Percentiles rank a stretch among this genome's conserved stretches.
phyloP scores from a whole-genome alignment of 768 basidiomycete species.

The Chalciporus sphaerocephalus region DNA sequence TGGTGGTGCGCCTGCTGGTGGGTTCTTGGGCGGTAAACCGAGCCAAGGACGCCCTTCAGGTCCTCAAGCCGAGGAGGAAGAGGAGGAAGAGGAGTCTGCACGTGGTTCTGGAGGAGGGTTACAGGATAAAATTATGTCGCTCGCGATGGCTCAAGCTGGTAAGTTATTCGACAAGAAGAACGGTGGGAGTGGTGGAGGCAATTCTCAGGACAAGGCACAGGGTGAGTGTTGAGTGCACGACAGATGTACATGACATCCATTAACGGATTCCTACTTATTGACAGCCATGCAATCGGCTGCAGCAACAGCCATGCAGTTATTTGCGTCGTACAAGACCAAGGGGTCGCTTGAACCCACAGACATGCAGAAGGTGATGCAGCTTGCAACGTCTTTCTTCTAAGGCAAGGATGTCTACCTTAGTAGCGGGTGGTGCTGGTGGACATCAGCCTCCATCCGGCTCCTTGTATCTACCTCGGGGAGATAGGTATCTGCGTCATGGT shows the following conservation, averaged over 20 bases:
- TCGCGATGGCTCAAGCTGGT: constrained; percentile 32
- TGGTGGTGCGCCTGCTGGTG: constrained; percentile 15
- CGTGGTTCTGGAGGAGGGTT: constrained; percentile 15
- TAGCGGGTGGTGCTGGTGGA: no score
- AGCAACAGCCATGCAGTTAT: constrained; percentile 29
- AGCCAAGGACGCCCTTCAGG: neutral
- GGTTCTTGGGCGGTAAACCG: constrained; percentile 6
- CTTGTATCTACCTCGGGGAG: no score
- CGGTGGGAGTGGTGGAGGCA: constrained; percentile 5
- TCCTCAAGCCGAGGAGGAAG: constrained; percentile 5
- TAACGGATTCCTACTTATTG: neutral
- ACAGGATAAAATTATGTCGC: constrained; percentile 29
- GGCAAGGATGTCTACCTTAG: constrained; percentile 6
- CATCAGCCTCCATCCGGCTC: no score
- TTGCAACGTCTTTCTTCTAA: constrained; percentile 26
- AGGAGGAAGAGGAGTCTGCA: constrained; percentile 7
- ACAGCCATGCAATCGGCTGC: constrained; percentile 32
- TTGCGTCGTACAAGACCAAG: constrained; percentile 19
- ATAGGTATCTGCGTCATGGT: no score
- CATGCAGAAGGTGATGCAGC: constrained; percentile 24
- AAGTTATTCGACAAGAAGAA: constrained; percentile 33
- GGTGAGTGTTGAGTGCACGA: constrained; percentile 9
- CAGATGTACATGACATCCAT: neutral
- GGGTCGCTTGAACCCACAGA: constrained; percentile 29
- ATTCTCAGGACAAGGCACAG: constrained; percentile 24